Evolutionary conservation across 805 yeast genomes (phyloP).

Genomic region (Metschnikowia gelsemii): DNA sequence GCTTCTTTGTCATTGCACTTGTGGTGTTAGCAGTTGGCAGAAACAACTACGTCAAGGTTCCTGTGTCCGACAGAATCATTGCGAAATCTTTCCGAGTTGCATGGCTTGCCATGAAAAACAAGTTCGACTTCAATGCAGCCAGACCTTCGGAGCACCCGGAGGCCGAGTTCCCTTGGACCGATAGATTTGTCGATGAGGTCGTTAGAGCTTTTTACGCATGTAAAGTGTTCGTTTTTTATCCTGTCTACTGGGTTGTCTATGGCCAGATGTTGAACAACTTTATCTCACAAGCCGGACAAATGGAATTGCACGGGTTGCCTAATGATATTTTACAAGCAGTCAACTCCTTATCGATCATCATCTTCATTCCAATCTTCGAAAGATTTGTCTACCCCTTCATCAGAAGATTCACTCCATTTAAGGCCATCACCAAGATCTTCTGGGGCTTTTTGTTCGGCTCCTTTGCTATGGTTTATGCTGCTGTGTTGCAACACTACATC

Average conservation of each 20-base stretch:
- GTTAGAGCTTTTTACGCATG: constrained; percentile 64
- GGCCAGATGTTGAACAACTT: constrained; percentile 71
- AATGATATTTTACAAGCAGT: constrained; percentile 76
- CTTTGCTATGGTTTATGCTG: constrained; percentile 70
- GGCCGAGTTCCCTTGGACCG: constrained; percentile 56
- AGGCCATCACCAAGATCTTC: constrained; percentile 70
- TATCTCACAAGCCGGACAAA: constrained; percentile 69
- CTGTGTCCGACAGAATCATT: constrained; percentile 61
- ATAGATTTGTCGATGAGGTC: constrained; percentile 73
- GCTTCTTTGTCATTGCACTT: constrained; percentile 54
- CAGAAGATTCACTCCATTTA: constrained; percentile 52
- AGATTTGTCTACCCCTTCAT: constrained; percentile 48
- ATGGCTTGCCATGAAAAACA: constrained; percentile 46
- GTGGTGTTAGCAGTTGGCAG: constrained; percentile 50
- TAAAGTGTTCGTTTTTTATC: constrained; percentile 68
- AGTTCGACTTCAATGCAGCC: constrained; percentile 51
- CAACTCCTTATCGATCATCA: constrained; percentile 71
- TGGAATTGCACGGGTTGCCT: constrained; percentile 76
- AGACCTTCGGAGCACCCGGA: constrained; percentile 56
- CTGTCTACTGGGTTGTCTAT: constrained; percentile 73
- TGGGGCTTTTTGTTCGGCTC: constrained; percentile 68
- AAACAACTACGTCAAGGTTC: constrained; percentile 54
- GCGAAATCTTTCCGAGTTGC: constrained; percentile 49
- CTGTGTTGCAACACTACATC: constrained; percentile 68
- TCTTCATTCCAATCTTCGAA: constrained; percentile 71